These are phyloP conservation scores for Beta lomatogona DNA, from an alignment of 179 eudicot species.

Conservation along the genomic window DNA sequence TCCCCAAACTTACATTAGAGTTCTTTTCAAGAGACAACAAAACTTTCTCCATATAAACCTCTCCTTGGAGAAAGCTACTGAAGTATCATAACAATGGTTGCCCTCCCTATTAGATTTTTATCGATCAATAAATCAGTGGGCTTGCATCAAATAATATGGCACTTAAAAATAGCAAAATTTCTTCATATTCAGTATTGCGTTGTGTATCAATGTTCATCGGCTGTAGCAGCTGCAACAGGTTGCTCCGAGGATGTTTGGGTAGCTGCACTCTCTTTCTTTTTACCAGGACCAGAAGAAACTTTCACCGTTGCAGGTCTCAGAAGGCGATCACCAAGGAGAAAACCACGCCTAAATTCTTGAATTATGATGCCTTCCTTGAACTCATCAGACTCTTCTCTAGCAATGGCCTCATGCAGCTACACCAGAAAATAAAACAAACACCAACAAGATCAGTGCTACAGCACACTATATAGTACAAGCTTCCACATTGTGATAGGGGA, in stretches of 20 bases:
- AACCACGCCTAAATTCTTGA: constrained; percentile 83
- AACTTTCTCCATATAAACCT: no score
- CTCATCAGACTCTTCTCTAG: constrained; percentile 78
- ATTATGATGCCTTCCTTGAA: constrained; percentile 77
- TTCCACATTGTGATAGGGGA: not conserved
- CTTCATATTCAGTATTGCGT: not conserved
- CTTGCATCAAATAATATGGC: not conserved
- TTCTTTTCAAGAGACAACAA: no score
- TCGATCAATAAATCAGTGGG: not conserved
- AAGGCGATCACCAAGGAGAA: constrained; percentile 67
- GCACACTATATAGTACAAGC: not conserved
- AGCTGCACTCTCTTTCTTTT: constrained; percentile 34
- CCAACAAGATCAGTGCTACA: not conserved
- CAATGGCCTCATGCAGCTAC: constrained; percentile 88
- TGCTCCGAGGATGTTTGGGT: constrained; percentile 37
- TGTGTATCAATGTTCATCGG: constrained; percentile 36
- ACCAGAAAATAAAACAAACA: constrained; percentile 21
- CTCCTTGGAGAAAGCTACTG: no score
- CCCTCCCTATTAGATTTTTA: no score
- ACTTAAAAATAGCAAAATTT: constrained; percentile 21
- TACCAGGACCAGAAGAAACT: constrained; percentile 86
- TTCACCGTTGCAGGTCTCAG: constrained; percentile 91
- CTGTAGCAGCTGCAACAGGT: constrained; percentile 40
- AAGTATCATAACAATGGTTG: no score
- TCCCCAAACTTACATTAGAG: no score